Evolutionary conservation across 768 basidiomycete species (phyloP).

Genomic region (Porpolomopsis calyptriformis): DNA sequence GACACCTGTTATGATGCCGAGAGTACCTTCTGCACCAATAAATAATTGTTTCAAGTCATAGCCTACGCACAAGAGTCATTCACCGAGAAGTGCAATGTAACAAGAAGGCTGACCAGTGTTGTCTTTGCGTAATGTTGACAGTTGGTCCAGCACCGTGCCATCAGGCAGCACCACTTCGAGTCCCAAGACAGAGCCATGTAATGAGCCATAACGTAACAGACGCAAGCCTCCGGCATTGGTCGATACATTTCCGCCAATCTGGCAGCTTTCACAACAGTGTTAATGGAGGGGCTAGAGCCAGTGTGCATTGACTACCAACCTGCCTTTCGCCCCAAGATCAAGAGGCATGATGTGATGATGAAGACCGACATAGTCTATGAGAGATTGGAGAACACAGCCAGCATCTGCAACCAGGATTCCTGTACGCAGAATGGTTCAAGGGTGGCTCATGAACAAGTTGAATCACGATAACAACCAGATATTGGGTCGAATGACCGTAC

Average conservation of each 20-base stretch:
- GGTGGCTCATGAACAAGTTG: constrained; percentile 3
- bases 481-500: constrained; percentile 77
- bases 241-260: constrained; percentile 94
- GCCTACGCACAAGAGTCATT: constrained; percentile 35
- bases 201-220: constrained; percentile 84
- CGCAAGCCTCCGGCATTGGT: constrained; percentile 98
- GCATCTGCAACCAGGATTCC: constrained; percentile 90
- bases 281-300: not conserved
- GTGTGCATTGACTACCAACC: constrained; percentile 33
- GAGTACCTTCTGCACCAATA: constrained; percentile 94
- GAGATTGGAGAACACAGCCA: constrained; percentile 82
- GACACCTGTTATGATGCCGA: constrained; percentile 90
- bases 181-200: constrained; percentile 91
- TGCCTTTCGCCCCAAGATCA: constrained; percentile 93
- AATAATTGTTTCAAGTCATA: constrained; percentile 98
- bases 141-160: constrained; percentile 79
- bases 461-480: constrained; percentile 44
- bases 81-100: not conserved
- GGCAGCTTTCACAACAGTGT: constrained; percentile 51
- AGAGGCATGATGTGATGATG: constrained; percentile 94
- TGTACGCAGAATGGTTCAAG: constrained; percentile 20
- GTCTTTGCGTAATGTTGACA: constrained; percentile 90
- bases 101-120: constrained; percentile 65
- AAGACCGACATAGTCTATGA: constrained; percentile 78
- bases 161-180: constrained; percentile 94